These are phyloP conservation scores for Rhizopogon rudus DNA, from an alignment of 768 basidiomycete genomes.

Conservation along the genomic window DNA sequence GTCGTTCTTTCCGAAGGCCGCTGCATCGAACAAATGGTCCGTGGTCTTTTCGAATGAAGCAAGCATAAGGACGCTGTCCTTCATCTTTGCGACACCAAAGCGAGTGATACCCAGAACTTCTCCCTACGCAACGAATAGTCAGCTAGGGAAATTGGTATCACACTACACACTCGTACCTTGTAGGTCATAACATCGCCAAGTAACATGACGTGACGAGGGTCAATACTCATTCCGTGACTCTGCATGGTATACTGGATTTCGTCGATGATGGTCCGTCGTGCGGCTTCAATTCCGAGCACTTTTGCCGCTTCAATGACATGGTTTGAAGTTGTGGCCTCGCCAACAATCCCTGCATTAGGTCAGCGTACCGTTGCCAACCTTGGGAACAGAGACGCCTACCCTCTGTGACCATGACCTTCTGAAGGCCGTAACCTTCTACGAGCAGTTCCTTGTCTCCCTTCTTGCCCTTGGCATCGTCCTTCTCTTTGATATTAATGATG, in stretches of 20 bases:
- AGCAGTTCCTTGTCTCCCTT: constrained; percentile 89
- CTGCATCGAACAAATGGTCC: constrained; percentile 97
- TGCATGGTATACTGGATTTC: constrained; percentile 98
- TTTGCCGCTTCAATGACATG: constrained; percentile 95
- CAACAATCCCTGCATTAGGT: constrained; percentile 68
- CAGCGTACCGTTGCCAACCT: neutral
- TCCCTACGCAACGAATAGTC: constrained; percentile 48
- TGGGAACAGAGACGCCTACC: constrained; percentile 40
- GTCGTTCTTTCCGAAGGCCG: constrained; percentile 94
- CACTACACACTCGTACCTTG: constrained; percentile 53
- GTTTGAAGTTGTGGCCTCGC: constrained; percentile 89
- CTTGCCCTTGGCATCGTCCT: constrained; percentile 71
- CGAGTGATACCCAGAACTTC: constrained; percentile 98
- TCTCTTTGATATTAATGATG: constrained; percentile 93
- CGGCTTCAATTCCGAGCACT: constrained; percentile 98
- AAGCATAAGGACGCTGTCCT: constrained; percentile 97
- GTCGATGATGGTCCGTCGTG: constrained; percentile 89
- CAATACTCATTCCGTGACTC: constrained; percentile 96
- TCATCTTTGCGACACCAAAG: constrained; percentile 99
- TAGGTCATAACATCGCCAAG: constrained; percentile 98
- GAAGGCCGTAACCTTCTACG: constrained; percentile 95
- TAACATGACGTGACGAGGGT: constrained; percentile 97
- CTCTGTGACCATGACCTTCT: constrained; percentile 96
- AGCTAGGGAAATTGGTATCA: neutral
- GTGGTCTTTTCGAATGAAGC: constrained; percentile 99